Conservation (phyloP, 75 land plant genomes). For the Selaginella moellendorffii region DNA sequence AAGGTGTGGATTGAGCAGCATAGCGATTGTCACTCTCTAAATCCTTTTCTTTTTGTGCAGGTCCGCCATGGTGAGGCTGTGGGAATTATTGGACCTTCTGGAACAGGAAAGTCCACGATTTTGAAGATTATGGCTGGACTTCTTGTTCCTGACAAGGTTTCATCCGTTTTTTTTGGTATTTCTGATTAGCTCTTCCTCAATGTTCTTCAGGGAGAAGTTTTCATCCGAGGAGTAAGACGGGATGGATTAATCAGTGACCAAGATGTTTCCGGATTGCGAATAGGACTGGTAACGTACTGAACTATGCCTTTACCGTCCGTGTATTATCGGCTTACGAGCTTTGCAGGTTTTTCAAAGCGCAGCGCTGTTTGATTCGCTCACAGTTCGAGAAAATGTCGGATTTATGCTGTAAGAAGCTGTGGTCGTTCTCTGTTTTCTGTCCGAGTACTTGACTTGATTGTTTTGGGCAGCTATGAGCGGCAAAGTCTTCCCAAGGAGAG, state of each 20-base stretch:
- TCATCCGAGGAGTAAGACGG: conserved; percentile 63
- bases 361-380: conserved; percentile 91
- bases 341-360: conserved; percentile 97
- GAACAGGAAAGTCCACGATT: conserved; percentile 93
- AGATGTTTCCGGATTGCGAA: conserved; percentile 77
- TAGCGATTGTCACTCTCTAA: too few species aligned
- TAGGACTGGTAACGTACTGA: conserved; percentile 56
- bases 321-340: conserved; percentile 38
- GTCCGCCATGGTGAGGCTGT: conserved; percentile 86
- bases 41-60: conserved; percentile 20
- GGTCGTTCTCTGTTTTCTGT: background rate
- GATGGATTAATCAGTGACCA: conserved; percentile 76
- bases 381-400: conserved; percentile 97
- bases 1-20: conserved; percentile 37
- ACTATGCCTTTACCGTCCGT: background rate
- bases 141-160: conserved; percentile 96
- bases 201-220: conserved; percentile 70
- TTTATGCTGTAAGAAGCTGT: conserved; percentile 70
- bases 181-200: conserved; percentile 57
- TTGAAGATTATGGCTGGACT: conserved; percentile 89
- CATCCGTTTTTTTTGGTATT: too few species aligned
- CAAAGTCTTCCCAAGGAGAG: conserved; percentile 61
- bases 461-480: conserved; percentile 57
- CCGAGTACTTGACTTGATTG: background rate
- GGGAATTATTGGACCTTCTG: conserved; percentile 98